Percentiles rank a stretch among this genome's conserved stretches.
phyloP scores from a whole-genome alignment of 1,284 basidiomycete species.

The Boletus chippewaensis region DNA sequence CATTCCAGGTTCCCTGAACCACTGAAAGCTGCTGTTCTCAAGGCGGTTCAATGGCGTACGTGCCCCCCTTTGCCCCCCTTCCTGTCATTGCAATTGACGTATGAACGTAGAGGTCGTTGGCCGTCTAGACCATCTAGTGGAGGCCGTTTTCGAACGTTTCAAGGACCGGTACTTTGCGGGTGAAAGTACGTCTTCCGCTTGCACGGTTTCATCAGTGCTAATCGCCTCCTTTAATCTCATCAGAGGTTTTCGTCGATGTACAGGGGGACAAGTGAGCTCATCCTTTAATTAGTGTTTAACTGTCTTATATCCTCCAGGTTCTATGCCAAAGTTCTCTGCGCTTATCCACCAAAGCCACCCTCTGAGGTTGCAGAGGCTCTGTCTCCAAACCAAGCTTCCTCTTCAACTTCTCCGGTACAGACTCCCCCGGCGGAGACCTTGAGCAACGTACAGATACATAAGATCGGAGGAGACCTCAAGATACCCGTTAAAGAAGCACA shows the following conservation, averaged over 20 bases:
- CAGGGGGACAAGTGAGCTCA: constrained; percentile 68
- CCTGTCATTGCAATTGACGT: constrained; percentile 16
- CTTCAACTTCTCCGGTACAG: constrained; percentile 27
- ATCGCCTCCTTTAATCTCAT: constrained; percentile 23
- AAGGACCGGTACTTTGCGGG: constrained; percentile 89
- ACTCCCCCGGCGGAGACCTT: constrained; percentile 32
- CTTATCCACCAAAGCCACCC: constrained; percentile 63
- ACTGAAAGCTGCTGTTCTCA: constrained; percentile 87
- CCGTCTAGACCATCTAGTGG: constrained; percentile 89
- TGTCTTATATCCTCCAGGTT: constrained; percentile 47
- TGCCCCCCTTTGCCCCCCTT: constrained; percentile 30
- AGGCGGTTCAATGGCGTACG: constrained; percentile 93
- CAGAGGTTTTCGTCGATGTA: constrained; percentile 80
- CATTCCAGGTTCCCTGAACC: constrained; percentile 89
- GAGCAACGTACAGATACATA: constrained; percentile 49
- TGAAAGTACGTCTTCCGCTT: constrained; percentile 61
- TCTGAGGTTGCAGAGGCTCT: constrained; percentile 38
- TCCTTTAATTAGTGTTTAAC: constrained; percentile 19
- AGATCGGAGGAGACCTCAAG: constrained; percentile 75
- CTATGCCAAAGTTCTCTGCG: constrained; percentile 68
- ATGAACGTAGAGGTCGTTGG: constrained; percentile 80
- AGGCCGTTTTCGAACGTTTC: constrained; percentile 91
- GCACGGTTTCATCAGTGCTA: constrained; percentile 13
- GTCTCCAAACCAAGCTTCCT: constrained; percentile 28
- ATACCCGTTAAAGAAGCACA: constrained; percentile 66